phyloP scores from a whole-genome alignment of 257 asterid species.

The Mitragyna speciosa region DNA sequence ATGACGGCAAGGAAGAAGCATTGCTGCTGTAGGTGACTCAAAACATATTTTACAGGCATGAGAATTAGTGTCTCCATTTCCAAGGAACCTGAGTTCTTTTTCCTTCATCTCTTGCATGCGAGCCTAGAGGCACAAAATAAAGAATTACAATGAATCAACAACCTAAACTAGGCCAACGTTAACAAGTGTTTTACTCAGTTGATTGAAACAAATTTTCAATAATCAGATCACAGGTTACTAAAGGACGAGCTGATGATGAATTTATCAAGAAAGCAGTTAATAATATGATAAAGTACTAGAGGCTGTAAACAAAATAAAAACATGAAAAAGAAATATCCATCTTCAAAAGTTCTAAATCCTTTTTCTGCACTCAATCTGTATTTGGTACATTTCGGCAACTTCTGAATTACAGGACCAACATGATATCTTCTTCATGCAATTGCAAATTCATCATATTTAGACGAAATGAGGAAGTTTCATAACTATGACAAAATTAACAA shows the following conservation, averaged over 20 bases:
- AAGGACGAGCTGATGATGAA: not conserved
- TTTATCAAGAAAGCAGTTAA: not conserved
- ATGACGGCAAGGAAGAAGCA: slow-evolving; percentile 99
- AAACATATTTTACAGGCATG: slow-evolving; percentile 93
- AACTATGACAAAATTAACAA: not conserved
- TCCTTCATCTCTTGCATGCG: slow-evolving; percentile 95
- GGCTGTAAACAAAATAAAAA: not conserved
- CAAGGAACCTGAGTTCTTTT: slow-evolving; percentile 64
- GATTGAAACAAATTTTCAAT: too few relatives aligned
- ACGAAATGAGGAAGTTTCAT: not conserved
- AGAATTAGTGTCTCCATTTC: slow-evolving; percentile 77
- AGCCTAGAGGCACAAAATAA: slow-evolving; percentile 49
- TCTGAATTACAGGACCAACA: not conserved
- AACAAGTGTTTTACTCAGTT: not conserved
- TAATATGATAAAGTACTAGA: not conserved
- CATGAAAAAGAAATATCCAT: not conserved
- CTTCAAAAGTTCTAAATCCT: not conserved
- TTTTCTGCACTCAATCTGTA: not conserved
- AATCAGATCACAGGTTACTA: not conserved
- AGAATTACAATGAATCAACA: not conserved
- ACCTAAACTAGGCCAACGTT: not conserved
- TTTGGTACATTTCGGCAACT: not conserved
- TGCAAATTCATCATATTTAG: not conserved
- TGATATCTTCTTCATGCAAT: not conserved
- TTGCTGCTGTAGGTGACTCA: slow-evolving; percentile 82